Percentiles rank a stretch among this genome's conserved stretches.
phyloP scores from a whole-genome alignment of 192 early-diverging fungal species.

The Coemansia sp. region DNA sequence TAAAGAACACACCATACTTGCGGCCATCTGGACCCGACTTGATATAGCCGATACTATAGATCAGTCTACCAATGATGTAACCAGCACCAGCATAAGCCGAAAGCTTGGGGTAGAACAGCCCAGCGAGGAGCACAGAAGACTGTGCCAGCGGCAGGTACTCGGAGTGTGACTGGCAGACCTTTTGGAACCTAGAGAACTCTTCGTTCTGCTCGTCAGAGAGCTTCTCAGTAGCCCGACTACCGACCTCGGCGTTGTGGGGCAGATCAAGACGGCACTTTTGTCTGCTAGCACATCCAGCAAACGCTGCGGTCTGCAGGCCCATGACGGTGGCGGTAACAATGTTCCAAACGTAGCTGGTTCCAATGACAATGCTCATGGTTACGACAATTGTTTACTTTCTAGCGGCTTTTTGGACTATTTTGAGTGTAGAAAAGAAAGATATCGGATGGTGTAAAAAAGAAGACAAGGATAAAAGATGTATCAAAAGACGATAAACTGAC shows the following conservation, averaged over 20 bases:
- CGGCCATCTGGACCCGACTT: constrained; percentile 33
- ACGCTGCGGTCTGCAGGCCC: constrained; percentile 40
- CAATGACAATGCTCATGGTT: constrained; percentile 48
- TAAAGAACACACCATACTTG: constrained; percentile 33
- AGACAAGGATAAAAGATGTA: too few relatives aligned
- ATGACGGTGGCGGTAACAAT: constrained; percentile 46
- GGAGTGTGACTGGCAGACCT: constrained; percentile 43
- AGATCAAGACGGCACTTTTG: constrained; percentile 34
- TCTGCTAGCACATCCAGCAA: constrained; percentile 34
- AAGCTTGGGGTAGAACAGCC: constrained; percentile 47
- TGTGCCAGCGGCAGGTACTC: constrained; percentile 46
- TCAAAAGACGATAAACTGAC: too few relatives aligned
- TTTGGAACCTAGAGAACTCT: constrained; percentile 47
- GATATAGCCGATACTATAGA: constrained; percentile 49
- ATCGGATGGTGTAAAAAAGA: background rate
- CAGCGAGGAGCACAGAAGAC: constrained; percentile 43
- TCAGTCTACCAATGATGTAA: constrained; percentile 47
- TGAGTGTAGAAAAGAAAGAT: background rate
- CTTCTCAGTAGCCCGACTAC: constrained; percentile 41
- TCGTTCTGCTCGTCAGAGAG: constrained; percentile 46
- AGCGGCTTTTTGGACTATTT: background rate
- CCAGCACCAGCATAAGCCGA: constrained; percentile 38
- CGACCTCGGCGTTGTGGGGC: constrained; percentile 35
- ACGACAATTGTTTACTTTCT: too few relatives aligned
- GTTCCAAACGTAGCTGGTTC: constrained; percentile 52